Base-by-base conservation (phyloP, 345 rosid species). In the Nasturtium officinale region DNA sequence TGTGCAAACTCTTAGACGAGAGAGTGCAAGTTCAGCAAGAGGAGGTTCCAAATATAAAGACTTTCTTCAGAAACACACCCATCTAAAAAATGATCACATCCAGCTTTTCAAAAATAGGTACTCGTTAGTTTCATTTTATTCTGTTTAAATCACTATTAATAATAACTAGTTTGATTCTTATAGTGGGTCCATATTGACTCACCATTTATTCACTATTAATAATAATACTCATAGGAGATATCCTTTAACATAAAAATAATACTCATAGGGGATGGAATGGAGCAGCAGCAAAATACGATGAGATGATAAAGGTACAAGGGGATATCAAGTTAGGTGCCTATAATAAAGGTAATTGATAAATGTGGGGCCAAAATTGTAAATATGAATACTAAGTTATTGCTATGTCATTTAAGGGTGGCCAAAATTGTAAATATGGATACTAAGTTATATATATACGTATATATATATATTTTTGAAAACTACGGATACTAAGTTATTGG, bases 11-110 rank as follows among this genome's bases (percentile, higher is more conserved):
- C 87, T 90, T 4, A 86, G 98, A 52, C 90, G 90, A 48, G 92
- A 88, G 71, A 87, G 98, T 79, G 85, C 92, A 53, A 92, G 89
- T 37, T 87, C 85, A 72, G 83, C 89, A 11, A 81, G 97, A 73
- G 88, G 94, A 54, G 84, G 91, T 82, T 87, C 89, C 10, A 91
- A 86, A 76, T 87, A 86, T 79, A 82, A 90, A 69, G 89, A 91
- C 52, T 88, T 87, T 7, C 71, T 87, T 82, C 90, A 85, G 66
- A 80, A 78, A 46, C 83, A 90, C 38, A 45, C 32, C 18, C 9
- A 65, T 15, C 1, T 32, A 7, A 46, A 47, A n/a, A 20, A 47
- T 23, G 59, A 65, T 45, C 59, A 43, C 9, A 74, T 11, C 17
- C 62, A 72, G 42, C 46, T 52, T 25, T 29, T 52, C 76, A 30